A percentile compares a stretch with the other conserved stretches of the same genome.
These are phyloP conservation scores for Oryza australiensis DNA, from an alignment of 176 grass and related monocot genomes.

Conservation along the genomic window DNA sequence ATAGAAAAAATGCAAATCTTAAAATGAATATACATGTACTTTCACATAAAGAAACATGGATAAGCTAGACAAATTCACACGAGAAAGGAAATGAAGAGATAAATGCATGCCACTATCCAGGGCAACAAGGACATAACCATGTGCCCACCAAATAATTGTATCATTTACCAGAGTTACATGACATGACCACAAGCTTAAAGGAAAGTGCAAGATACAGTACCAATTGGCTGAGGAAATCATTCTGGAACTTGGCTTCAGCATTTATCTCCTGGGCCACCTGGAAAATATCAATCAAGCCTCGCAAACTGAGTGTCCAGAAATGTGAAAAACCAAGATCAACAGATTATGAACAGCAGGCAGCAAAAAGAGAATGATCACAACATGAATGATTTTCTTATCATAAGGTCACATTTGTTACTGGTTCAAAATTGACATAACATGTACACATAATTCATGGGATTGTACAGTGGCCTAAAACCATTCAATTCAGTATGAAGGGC, in stretches of 20 bases:
- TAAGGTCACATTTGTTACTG: neutral
- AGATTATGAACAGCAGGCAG: neutral
- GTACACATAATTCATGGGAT: neutral
- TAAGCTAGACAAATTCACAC: neutral
- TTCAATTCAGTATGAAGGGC: neutral
- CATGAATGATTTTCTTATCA: neutral
- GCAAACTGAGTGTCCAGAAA: neutral
- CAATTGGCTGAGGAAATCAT: slow-evolving; percentile 64
- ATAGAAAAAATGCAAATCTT: neutral
- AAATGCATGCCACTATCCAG: neutral
- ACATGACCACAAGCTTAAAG: neutral
- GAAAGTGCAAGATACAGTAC: slow-evolving; percentile 23
- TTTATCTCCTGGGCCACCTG: slow-evolving; percentile 71
- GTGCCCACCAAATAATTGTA: neutral
- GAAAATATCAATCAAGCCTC: slow-evolving; percentile 10
- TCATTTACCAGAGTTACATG: neutral
- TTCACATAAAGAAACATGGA: neutral
- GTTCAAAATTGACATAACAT: neutral
- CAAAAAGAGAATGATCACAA: neutral
- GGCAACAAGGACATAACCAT: neutral
- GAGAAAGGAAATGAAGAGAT: neutral
- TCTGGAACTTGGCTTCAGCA: slow-evolving; percentile 61
- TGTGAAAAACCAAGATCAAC: neutral
- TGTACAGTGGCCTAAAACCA: neutral
- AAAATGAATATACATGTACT: neutral